These are phyloP conservation scores for Venturia carpophila DNA, from an alignment of 2,329 filamentous ascomycete genomes.

Conservation along the genomic window DNA sequence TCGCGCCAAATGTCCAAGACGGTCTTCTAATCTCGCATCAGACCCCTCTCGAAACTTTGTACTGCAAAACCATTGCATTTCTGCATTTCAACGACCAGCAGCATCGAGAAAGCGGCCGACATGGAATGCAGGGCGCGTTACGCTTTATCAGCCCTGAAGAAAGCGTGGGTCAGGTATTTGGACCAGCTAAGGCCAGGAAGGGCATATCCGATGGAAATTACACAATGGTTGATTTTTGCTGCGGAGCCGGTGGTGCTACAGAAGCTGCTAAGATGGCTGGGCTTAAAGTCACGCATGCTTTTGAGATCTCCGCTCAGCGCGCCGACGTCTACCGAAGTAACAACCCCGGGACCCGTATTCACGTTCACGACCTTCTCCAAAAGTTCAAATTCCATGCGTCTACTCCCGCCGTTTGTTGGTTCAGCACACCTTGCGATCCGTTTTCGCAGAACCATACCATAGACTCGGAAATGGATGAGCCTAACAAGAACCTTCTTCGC, in stretches of 20 bases:
- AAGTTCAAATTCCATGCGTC: not conserved
- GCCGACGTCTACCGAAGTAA: not conserved
- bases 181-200: no score
- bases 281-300: not conserved
- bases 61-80: no score
- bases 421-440: not conserved
- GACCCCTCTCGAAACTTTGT: no score
- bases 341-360: not conserved
- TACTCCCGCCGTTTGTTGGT: no score
- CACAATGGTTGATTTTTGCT: not conserved
- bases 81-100: no score
- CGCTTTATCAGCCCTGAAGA: no score
- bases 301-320: not conserved
- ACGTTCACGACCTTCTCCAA: not conserved
- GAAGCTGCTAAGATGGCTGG: conserved; percentile 10
- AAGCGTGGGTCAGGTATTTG: no score
- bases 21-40: no score
- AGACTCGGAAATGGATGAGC: not conserved
- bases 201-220: not conserved
- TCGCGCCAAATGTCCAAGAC: no score
- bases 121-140: no score
- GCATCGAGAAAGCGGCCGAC: no score
- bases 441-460: not conserved
- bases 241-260: not conserved
- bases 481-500: not conserved